phyloP scores from a whole-genome alignment of 495 filamentous ascomycete genomes.

The Lepraria neglecta region DNA sequence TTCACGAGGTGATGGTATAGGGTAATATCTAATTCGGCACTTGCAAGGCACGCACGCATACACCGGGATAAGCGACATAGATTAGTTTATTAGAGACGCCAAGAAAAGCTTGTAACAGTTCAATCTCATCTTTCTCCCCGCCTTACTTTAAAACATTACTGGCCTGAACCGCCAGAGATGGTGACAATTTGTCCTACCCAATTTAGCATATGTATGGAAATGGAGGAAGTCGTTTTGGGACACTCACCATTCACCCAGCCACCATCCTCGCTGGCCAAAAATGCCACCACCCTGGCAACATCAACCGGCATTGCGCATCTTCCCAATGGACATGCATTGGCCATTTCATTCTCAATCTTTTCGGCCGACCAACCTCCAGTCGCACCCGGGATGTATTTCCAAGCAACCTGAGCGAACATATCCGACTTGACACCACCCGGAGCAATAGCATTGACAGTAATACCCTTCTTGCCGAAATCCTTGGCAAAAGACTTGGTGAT shows the following conservation, averaged over 20 bases:
- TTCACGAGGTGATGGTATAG: neutral
- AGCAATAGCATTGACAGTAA: constrained; percentile 61
- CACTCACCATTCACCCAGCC: constrained; percentile 62
- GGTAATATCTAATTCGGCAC: constrained; percentile 2
- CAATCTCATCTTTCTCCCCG: neutral
- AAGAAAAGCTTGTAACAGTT: neutral
- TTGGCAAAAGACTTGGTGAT: constrained; percentile 52
- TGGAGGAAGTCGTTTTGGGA: neutral
- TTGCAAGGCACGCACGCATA: neutral
- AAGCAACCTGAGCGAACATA: constrained; percentile 61
- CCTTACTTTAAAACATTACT: neutral
- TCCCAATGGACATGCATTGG: constrained; percentile 52
- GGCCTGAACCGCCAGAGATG: constrained; percentile 26
- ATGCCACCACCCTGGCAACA: constrained; percentile 58
- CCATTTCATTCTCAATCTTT: constrained; percentile 38
- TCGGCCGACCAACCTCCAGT: constrained; percentile 27
- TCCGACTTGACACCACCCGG: constrained; percentile 64
- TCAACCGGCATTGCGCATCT: constrained; percentile 58
- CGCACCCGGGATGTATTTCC: constrained; percentile 58
- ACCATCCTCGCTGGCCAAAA: constrained; percentile 58
- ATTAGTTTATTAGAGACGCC: constrained; percentile 5
- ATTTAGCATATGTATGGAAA: constrained; percentile 5
- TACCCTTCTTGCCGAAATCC: constrained; percentile 45
- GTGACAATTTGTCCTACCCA: constrained; percentile 25
- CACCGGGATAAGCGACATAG: neutral